phyloP scores from a whole-genome alignment of 176 grass and related monocot species.

The Bonia amplexicaulis region DNA sequence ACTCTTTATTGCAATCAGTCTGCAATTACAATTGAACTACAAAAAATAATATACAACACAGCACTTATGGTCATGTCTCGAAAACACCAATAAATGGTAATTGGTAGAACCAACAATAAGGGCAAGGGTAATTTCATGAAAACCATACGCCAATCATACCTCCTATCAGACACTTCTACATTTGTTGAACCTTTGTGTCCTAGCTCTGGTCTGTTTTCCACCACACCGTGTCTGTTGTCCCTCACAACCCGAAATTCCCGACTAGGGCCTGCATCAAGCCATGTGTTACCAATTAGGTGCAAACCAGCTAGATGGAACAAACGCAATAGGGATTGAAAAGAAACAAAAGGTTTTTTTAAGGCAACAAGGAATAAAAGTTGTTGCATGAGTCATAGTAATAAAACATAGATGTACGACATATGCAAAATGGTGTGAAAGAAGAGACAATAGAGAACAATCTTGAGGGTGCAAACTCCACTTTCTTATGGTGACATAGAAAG shows the following conservation, averaged over 20 bases:
- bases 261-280: constrained; percentile 47
- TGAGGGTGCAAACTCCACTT: not conserved
- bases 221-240: constrained; percentile 54
- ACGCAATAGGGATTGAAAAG: not conserved
- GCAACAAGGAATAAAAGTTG: not conserved
- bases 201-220: constrained; percentile 32
- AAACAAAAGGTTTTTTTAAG: not conserved
- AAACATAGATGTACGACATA: not conserved
- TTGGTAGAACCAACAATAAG: not conserved
- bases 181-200: constrained; percentile 30
- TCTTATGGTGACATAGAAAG: not conserved
- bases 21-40: not conserved
- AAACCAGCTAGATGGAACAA: not conserved
- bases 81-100: not conserved
- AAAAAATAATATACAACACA: not conserved
- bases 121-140: not conserved
- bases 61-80: not conserved
- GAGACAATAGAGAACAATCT: not conserved
- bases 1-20: not conserved
- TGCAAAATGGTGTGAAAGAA: not conserved
- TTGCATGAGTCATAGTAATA: not conserved
- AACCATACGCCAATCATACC: constrained; percentile 29
- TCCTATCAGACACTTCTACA: constrained; percentile 42
- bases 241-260: constrained; percentile 68
- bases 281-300: constrained; percentile 8